A percentile compares a stretch with the other conserved stretches of the same genome.
phyloP scores from a whole-genome alignment of 2,329 filamentous ascomycete genomes.

The Penicillium psychrosexuale region DNA sequence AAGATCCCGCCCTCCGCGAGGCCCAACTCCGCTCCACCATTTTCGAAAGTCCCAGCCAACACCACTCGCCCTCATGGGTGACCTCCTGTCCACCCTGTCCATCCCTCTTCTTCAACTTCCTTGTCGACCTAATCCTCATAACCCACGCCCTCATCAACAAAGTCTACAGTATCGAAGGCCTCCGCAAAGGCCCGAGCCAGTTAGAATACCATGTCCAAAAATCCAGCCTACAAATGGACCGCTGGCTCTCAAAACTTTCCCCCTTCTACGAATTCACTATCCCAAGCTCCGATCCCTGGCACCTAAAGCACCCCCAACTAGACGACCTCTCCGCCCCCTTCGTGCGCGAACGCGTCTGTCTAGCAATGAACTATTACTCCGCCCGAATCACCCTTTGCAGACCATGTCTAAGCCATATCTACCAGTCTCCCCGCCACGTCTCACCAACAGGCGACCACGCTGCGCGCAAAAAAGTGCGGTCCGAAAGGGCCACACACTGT shows the following conservation, averaged over 20 bases:
- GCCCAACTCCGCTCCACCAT: slow-evolving; percentile 28
- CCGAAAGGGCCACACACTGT: slow-evolving; percentile 33
- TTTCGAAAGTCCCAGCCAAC: slow-evolving; percentile 20
- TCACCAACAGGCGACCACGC: neutral
- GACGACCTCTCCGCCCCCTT: slow-evolving; percentile 13
- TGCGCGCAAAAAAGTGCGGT: slow-evolving; percentile 10
- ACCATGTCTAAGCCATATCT: slow-evolving; percentile 41
- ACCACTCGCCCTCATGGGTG: slow-evolving; percentile 20
- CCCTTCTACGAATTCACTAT: slow-evolving; percentile 34
- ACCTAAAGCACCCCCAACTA: slow-evolving; percentile 20
- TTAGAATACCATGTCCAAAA: slow-evolving; percentile 35
- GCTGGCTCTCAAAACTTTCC: slow-evolving; percentile 37
- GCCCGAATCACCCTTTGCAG: slow-evolving; percentile 41
- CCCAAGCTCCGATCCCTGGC: slow-evolving; percentile 19
- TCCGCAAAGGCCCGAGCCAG: slow-evolving; percentile 29
- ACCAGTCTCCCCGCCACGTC: slow-evolving; percentile 3
- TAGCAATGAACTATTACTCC: slow-evolving; percentile 44
- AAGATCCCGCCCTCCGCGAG: slow-evolving; percentile 17
- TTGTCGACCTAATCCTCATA: slow-evolving; percentile 38
- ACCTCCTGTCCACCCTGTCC: slow-evolving; percentile 26
- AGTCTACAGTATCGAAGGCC: slow-evolving; percentile 40
- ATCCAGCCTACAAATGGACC: slow-evolving; percentile 31
- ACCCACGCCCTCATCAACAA: slow-evolving; percentile 38
- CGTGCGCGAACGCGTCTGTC: slow-evolving; percentile 32
- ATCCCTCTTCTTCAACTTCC: slow-evolving; percentile 38